phyloP scores from a whole-genome alignment of 2,329 filamentous ascomycete genomes.

The Fusarium incarnatum region DNA sequence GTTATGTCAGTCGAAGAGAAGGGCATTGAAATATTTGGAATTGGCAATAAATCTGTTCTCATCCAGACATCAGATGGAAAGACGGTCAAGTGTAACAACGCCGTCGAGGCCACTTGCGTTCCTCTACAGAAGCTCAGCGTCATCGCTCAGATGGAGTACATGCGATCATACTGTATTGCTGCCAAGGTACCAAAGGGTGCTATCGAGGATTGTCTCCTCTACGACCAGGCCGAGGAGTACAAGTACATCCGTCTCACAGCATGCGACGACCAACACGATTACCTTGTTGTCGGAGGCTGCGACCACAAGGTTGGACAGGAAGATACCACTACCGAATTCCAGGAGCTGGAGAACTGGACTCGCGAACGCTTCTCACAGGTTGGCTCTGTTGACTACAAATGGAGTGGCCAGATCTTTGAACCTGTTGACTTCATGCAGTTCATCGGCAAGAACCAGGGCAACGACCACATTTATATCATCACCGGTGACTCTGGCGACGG shows the following conservation, averaged over 20 bases:
- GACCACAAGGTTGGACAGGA: constrained; percentile 70
- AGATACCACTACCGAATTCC: constrained; percentile 57
- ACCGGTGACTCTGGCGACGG: constrained; percentile 70
- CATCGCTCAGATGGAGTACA: constrained; percentile 64
- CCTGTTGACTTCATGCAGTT: constrained; percentile 66
- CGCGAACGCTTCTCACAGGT: constrained; percentile 64
- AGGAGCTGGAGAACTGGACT: constrained; percentile 64
- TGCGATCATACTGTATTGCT: constrained; percentile 68
- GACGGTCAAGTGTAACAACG: constrained; percentile 60
- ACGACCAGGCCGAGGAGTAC: constrained; percentile 66
- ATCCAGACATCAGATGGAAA: constrained; percentile 60
- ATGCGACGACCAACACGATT: constrained; percentile 65
- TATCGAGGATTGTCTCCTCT: constrained; percentile 66
- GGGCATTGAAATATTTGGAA: constrained; percentile 47
- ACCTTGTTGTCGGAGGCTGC: constrained; percentile 66
- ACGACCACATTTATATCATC: constrained; percentile 63
- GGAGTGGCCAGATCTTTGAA: constrained; percentile 69
- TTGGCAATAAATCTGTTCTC: constrained; percentile 54
- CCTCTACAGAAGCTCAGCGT: constrained; percentile 67
- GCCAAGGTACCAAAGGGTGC: constrained; percentile 63
- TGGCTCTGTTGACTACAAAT: constrained; percentile 63
- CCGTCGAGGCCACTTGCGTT: constrained; percentile 66
- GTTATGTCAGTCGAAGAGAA: constrained; percentile 61
- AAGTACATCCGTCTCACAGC: constrained; percentile 66
- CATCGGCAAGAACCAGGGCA: constrained; percentile 66